Conservation (phyloP, 2,329 filamentous ascomycete genomes). For the Alternaria alternata region DNA sequence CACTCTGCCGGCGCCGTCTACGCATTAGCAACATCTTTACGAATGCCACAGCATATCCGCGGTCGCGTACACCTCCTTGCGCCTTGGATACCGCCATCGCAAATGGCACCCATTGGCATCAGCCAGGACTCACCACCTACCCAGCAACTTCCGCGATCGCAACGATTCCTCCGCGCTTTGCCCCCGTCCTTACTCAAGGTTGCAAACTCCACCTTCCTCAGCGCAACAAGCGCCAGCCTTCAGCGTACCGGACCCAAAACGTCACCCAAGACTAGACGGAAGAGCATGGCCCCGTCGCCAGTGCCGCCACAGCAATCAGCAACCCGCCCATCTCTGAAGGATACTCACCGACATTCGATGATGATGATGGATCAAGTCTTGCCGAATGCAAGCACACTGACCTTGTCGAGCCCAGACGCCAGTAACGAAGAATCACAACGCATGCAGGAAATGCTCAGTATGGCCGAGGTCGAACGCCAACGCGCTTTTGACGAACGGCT, state of each 20-base stretch:
- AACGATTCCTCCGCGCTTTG: slow-evolving; percentile 87
- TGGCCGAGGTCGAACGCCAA: slow-evolving; percentile 76
- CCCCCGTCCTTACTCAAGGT: slow-evolving; percentile 92
- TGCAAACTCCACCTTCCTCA: slow-evolving; percentile 95
- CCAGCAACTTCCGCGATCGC: slow-evolving; percentile 87
- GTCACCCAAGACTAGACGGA: slow-evolving; percentile 49
- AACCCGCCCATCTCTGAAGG: slow-evolving; percentile 34
- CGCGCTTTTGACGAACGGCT: slow-evolving; percentile 81
- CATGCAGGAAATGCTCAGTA: slow-evolving; percentile 62
- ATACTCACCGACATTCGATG: slow-evolving; percentile 56
- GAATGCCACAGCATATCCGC: slow-evolving; percentile 94
- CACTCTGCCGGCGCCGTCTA: slow-evolving; percentile 99
- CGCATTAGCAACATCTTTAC: slow-evolving; percentile 89
- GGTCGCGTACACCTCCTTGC: slow-evolving; percentile 93
- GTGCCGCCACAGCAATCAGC: slow-evolving; percentile 17
- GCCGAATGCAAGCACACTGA: slow-evolving; percentile 49
- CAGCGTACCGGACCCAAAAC: slow-evolving; percentile 62
- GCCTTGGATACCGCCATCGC: slow-evolving; percentile 92
- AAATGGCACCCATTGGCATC: slow-evolving; percentile 61
- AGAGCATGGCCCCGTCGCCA: slow-evolving; percentile 34
- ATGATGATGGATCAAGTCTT: slow-evolving; percentile 60
- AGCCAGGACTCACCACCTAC: slow-evolving; percentile 77
- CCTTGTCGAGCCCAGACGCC: slow-evolving; percentile 39
- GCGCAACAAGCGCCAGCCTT: slow-evolving; percentile 85
- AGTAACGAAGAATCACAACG: slow-evolving; percentile 41